phyloP scores from a whole-genome alignment of 2,329 filamentous ascomycete species.

The Lasiodiplodia citricola region DNA sequence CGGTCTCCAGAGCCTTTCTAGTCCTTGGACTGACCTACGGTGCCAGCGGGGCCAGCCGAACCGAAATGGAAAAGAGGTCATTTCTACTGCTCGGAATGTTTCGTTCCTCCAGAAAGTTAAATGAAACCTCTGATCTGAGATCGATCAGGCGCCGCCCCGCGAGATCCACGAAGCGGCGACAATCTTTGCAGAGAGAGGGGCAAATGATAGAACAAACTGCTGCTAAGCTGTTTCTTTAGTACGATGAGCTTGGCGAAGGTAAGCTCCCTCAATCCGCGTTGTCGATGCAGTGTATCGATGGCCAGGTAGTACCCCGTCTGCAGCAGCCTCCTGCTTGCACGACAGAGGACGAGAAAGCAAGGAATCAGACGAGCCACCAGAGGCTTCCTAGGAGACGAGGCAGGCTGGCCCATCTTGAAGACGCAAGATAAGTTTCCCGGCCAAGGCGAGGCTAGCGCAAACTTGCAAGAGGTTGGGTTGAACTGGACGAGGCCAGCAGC shows the following conservation, averaged over 20 bases:
- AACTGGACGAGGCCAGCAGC: constrained; percentile 1
- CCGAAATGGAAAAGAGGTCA: neutral
- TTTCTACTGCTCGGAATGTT: neutral
- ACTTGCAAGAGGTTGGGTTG: constrained; percentile 14
- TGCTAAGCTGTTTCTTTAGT: neutral
- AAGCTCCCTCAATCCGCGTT: neutral
- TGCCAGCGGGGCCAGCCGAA: neutral
- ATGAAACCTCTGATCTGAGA: constrained; percentile 4
- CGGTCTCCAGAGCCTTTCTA: constrained; percentile 5
- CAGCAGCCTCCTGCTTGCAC: neutral
- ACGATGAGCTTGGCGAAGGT: neutral
- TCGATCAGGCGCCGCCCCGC: neutral
- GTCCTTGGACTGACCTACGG: neutral
- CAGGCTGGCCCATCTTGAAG: constrained; percentile 19
- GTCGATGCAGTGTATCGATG: neutral
- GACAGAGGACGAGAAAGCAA: constrained; percentile 12
- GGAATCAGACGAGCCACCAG: constrained; percentile 12
- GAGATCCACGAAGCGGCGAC: neutral
- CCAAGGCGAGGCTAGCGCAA: constrained; percentile 5
- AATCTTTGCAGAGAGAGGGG: neutral
- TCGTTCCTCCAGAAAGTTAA: neutral
- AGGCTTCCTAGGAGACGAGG: constrained; percentile 9
- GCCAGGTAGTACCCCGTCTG: neutral
- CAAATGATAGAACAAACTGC: neutral
- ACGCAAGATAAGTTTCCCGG: constrained; percentile 3